Percentiles rank a stretch among this genome's conserved stretches.
Conservation (phyloP, 2,329 filamentous ascomycete genomes). For the Trichoderma sp. region DNA sequence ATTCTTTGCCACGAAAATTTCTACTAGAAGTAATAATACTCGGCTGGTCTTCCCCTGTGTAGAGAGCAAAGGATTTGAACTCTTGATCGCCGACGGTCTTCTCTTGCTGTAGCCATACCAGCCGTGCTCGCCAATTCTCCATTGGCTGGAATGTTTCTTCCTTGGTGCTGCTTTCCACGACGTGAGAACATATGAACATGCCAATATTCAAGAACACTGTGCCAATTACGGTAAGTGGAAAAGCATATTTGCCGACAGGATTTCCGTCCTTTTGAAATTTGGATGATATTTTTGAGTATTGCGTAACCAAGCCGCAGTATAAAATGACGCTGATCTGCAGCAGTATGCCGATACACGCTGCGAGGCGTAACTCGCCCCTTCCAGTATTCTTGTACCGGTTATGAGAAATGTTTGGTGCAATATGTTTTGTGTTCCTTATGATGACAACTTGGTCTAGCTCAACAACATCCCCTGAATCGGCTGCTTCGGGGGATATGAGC, state of each 20-base stretch:
- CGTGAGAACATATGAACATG: conserved; percentile 31
- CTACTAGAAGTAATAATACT: neutral
- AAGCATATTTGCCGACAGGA: conserved; percentile 24
- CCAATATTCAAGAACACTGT: conserved; percentile 29
- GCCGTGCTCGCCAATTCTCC: neutral
- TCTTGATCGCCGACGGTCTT: conserved; percentile 1
- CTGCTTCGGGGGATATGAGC: too few relatives aligned
- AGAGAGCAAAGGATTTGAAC: conserved; percentile 4
- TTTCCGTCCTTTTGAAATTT: neutral
- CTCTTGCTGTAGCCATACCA: conserved; percentile 31
- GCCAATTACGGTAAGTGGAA: conserved; percentile 27
- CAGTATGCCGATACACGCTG: neutral
- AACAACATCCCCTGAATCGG: too few relatives aligned
- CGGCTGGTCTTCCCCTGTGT: neutral
- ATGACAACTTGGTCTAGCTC: neutral
- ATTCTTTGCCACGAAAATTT: neutral
- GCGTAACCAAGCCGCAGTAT: neutral
- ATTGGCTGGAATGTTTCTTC: conserved; percentile 24
- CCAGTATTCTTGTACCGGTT: neutral
- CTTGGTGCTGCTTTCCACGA: conserved; percentile 32
- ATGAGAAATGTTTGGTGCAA: conserved; percentile 4
- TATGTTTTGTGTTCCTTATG: neutral
- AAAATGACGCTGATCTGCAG: neutral
- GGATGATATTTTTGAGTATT: neutral
- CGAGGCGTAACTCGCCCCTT: neutral